Conservation (phyloP, 139 green algal species). For the Spirogloea muscicola region DNA sequence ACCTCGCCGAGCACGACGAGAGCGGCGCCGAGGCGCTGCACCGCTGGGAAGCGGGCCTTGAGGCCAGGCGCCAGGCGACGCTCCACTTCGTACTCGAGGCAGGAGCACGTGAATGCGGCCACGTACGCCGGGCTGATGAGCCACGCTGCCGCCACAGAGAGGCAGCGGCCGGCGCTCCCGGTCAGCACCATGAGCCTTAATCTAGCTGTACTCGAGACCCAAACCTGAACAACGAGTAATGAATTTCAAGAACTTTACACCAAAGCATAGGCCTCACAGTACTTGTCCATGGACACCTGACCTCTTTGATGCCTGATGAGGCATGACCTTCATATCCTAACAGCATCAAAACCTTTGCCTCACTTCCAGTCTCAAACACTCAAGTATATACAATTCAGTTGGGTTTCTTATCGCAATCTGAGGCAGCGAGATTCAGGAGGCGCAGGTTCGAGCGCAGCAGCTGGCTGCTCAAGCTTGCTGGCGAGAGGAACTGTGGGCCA, state of each 20-base stretch:
- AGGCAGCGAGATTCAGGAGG: background rate
- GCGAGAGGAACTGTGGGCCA: background rate
- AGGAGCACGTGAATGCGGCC: background rate
- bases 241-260: no score
- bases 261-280: background rate
- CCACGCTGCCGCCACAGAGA: conserved; percentile 3
- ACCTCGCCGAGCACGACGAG: conserved; percentile 58
- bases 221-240: no score
- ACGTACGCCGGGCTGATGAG: conserved; percentile 17
- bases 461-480: background rate
- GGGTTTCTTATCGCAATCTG: background rate
- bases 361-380: no score
- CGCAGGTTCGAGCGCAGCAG: background rate
- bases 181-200: no score
- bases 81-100: conserved; percentile 8
- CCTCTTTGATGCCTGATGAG: background rate
- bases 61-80: background rate
- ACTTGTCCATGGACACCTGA: background rate
- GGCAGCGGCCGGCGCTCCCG: background rate
- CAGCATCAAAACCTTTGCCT: no score
- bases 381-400: no score
- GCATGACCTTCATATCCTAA: no score
- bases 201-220: no score
- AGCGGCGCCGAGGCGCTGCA: conserved; percentile 2
- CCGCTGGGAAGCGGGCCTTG: background rate